Base-by-base conservation (phyloP, 495 filamentous ascomycete species). In the Letharia columbiana region DNA sequence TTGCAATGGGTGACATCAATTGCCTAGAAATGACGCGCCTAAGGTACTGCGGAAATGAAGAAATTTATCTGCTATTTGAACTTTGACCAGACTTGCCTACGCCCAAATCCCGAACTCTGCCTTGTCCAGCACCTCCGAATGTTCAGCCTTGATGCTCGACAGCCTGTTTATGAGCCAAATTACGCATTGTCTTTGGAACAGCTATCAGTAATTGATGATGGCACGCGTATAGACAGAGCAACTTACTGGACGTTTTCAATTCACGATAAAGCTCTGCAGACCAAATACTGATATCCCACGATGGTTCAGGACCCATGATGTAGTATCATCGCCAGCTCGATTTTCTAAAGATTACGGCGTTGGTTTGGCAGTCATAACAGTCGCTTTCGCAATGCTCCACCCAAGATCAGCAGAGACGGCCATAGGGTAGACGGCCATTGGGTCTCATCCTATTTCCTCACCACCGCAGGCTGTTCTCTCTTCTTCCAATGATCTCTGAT, bases 401-500 rank as follows among this genome's bases (percentile, higher is more conserved):
- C 20, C 4, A 20, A 9, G 20, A 11, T 3, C 23, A 28, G 49
- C n/a, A 8, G 2, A 28, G 18, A n/a, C 20, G 7, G 8, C 49
- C 49, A 56, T 18, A 18, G 12, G 35, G 23, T 28, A 28, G 18
- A n/a, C 20, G 7, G 8, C 49, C 49, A 56, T 18, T 7, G 12
- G 35, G 28, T 4, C 28, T 35, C 52, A 6, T 33, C 28, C 28
- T 35, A 56, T 56, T 56, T 56, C 18, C 52, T 56, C 52, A 56
- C 31, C 49, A 52, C 23, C 23, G 49, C 23, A 31, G 49, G 49
- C 41, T 54, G 60, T 33, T 81, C 74, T 18, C 81, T 75, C 64
- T 78, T 80, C 75, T 94, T 94, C 89, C 89, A 94, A 40, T 84
- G 84, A 56, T 86, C 81, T 68, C 86, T 84, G 66, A 95, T 90